These are phyloP conservation scores for Pleurotus salmoneostramineus DNA, from an alignment of 768 basidiomycete genomes.

Conservation along the genomic window DNA sequence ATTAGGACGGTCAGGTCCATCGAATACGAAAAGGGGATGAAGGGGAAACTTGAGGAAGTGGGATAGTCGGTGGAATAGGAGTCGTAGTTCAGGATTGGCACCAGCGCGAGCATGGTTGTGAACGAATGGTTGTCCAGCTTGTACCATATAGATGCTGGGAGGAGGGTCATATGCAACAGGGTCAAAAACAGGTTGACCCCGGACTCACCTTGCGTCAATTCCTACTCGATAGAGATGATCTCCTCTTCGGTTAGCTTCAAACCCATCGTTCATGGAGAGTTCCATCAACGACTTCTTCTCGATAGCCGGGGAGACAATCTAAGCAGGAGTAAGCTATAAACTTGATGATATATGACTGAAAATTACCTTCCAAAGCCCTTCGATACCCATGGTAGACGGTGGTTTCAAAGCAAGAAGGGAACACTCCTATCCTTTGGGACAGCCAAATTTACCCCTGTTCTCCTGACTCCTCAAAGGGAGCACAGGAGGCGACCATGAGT, in stretches of 20 bases:
- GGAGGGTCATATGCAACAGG: not conserved
- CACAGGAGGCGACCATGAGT: too few species aligned
- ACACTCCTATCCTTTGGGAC: not conserved
- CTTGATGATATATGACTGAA: not conserved
- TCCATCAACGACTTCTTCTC: conserved; percentile 19
- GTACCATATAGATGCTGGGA: not conserved
- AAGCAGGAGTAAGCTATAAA: not conserved
- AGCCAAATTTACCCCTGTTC: not conserved
- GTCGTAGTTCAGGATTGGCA: not conserved
- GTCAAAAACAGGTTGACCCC: not conserved
- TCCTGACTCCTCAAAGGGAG: too few species aligned
- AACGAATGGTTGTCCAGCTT: not conserved
- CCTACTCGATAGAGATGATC: not conserved
- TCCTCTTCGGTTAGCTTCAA: not conserved
- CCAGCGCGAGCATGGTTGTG: not conserved
- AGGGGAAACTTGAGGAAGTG: conserved; percentile 33
- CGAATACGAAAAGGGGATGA: conserved; percentile 44
- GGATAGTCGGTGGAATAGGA: conserved; percentile 35
- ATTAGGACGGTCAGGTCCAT: conserved; percentile 37
- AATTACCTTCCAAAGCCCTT: conserved; percentile 13
- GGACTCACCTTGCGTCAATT: not conserved
- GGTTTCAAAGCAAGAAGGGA: not conserved
- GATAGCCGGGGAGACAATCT: conserved; percentile 30
- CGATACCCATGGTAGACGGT: conserved; percentile 11
- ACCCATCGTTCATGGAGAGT: not conserved